Evolutionary conservation across 2,329 filamentous ascomycete species (phyloP).

Genomic region (Venturia asperata): DNA sequence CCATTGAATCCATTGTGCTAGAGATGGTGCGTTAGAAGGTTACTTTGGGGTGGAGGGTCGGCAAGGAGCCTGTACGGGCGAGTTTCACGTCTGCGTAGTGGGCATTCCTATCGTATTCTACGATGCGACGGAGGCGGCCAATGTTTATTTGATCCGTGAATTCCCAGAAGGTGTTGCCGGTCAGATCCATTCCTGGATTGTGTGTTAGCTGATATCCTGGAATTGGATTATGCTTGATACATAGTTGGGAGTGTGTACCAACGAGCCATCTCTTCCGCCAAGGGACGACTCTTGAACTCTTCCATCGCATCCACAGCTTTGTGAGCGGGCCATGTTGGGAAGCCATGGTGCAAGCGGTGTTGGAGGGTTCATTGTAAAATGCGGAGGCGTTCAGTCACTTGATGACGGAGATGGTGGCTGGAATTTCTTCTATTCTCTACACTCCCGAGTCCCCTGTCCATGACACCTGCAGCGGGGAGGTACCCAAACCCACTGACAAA

Average conservation of each 20-base stretch:
- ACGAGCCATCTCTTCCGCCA: conserved; percentile 55
- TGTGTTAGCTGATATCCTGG: no score
- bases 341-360: conserved; percentile 21
- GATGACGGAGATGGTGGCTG: conserved; percentile 8
- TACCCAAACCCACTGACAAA: not conserved
- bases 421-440: not conserved
- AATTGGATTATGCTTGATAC: conserved; percentile 20
- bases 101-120: conserved; percentile 46
- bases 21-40: not conserved
- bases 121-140: conserved; percentile 50
- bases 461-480: not conserved
- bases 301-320: conserved; percentile 56
- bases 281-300: conserved; percentile 49
- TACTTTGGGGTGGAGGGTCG: conserved; percentile 9
- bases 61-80: conserved; percentile 38
- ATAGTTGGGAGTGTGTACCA: conserved; percentile 33
- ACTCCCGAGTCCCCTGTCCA: not conserved
- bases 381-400: conserved; percentile 3
- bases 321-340: conserved; percentile 32
- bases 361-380: not conserved
- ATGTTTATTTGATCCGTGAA: conserved; percentile 53
- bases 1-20: conserved; percentile 63
- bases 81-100: conserved; percentile 56
- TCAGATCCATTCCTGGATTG: conserved; percentile 50
- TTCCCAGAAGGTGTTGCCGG: conserved; percentile 61